Evolutionary conservation across 176 grass and related monocot species (phyloP).

Genomic region (Dendrocalamus sinicus): DNA sequence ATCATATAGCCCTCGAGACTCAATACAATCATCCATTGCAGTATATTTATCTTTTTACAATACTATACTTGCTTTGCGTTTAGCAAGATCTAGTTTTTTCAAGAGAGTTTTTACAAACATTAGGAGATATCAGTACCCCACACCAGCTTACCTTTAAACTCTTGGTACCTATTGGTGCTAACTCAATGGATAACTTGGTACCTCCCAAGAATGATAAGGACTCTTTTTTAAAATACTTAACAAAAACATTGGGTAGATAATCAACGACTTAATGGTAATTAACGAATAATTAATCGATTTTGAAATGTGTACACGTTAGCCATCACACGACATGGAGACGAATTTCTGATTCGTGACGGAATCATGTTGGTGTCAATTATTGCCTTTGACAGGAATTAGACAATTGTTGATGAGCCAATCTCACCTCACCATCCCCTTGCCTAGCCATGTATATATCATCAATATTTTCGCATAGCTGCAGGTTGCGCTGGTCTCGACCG

Average conservation of each 20-base stretch:
- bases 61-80: no score
- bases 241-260: not conserved
- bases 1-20: no score
- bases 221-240: not conserved
- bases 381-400: not conserved
- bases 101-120: no score
- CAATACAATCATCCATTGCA: no score
- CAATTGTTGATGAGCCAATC: not conserved
- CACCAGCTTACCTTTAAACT: no score
- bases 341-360: conserved; percentile 6
- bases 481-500: not conserved
- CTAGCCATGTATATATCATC: not conserved
- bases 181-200: no score
- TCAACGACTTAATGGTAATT: not conserved
- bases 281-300: not conserved
- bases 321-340: not conserved
- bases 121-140: no score
- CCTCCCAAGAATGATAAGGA: no score
- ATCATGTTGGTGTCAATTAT: conserved; percentile 5
- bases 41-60: no score
- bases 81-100: no score
- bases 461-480: not conserved
- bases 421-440: not conserved
- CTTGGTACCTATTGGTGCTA: no score
- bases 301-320: not conserved